A percentile compares a stretch with the other conserved stretches of the same genome.
Evolutionary conservation across 2,329 filamentous ascomycete species (phyloP).

Genomic region (Scedosporium minutisporum): DNA sequence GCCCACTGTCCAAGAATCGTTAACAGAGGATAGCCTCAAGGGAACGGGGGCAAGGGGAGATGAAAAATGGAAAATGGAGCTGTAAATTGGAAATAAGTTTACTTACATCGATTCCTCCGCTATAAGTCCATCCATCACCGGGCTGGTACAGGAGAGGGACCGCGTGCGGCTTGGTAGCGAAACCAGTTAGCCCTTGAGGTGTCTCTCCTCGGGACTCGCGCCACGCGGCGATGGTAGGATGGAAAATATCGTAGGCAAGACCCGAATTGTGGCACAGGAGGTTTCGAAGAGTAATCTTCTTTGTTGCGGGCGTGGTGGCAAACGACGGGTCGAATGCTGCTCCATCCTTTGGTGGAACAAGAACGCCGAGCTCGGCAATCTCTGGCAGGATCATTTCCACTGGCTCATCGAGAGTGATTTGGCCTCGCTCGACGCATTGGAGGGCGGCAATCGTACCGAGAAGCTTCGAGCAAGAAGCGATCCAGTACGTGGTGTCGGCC

Average conservation of each 20-base stretch:
- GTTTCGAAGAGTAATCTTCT: constrained; percentile 4
- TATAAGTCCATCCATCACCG: constrained; percentile 3
- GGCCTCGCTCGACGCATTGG: not conserved
- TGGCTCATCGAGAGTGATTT: not conserved
- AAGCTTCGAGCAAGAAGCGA: not conserved
- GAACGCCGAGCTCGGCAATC: not conserved
- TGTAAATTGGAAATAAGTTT: no score
- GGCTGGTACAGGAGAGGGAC: constrained; percentile 2
- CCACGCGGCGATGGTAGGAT: not conserved
- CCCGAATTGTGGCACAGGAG: constrained; percentile 4
- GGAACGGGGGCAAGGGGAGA: no score
- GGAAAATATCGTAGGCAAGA: constrained; percentile 1
- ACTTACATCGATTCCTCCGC: constrained; percentile 5
- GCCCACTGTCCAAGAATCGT: not conserved
- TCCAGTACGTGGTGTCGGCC: not conserved
- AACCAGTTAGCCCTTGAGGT: not conserved
- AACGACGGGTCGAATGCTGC: not conserved
- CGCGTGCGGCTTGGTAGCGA: not conserved
- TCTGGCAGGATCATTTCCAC: not conserved
- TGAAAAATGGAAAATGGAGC: no score
- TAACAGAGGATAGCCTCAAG: no score
- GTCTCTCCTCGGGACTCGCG: not conserved
- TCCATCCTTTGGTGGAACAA: not conserved
- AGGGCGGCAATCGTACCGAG: not conserved
- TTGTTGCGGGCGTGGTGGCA: not conserved